phyloP scores from a whole-genome alignment of 1,284 basidiomycete species.

The Athelia psychrophila region DNA sequence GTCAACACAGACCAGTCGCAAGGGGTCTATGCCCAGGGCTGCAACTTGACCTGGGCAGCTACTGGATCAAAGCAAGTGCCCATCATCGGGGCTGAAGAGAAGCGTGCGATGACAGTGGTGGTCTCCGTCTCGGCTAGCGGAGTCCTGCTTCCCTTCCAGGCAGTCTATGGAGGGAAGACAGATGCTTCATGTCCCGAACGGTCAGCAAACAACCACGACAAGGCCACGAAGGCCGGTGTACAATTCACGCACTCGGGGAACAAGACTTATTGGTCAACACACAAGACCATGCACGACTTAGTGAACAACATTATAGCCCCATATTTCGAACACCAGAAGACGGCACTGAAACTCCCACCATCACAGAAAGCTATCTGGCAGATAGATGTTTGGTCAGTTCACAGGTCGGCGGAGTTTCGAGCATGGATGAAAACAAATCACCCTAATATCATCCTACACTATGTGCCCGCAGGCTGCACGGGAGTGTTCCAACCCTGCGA shows the following conservation, averaged over 20 bases:
- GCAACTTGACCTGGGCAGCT: slow-evolving; percentile 18
- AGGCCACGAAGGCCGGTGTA: slow-evolving; percentile 8
- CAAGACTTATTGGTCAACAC: slow-evolving; percentile 19
- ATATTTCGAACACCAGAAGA: slow-evolving; percentile 13
- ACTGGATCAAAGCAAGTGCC: slow-evolving; percentile 25
- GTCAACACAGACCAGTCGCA: slow-evolving; percentile 23
- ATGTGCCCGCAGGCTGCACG: slow-evolving; percentile 25
- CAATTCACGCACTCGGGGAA: slow-evolving; percentile 16
- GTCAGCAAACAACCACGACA: background rate
- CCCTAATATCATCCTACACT: slow-evolving; percentile 21
- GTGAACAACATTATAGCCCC: slow-evolving; percentile 19
- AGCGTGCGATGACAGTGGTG: slow-evolving; percentile 29
- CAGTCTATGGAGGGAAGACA: slow-evolving; percentile 17
- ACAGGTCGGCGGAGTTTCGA: slow-evolving; percentile 19
- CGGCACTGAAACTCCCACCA: slow-evolving; percentile 6
- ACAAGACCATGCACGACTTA: slow-evolving; percentile 12
- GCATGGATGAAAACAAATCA: slow-evolving; percentile 20
- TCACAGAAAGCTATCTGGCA: slow-evolving; percentile 14
- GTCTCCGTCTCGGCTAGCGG: slow-evolving; percentile 24
- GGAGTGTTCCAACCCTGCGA: slow-evolving; percentile 25
- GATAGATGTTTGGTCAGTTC: slow-evolving; percentile 23
- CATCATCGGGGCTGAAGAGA: slow-evolving; percentile 27
- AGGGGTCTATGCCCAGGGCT: slow-evolving; percentile 16
- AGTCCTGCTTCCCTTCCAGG: slow-evolving; percentile 26
- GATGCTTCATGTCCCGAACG: background rate